Percentiles rank a stretch among this genome's conserved stretches.
Evolutionary conservation across 345 rosid genomes (phyloP).

Genomic region (Gossypium herbaceum): DNA sequence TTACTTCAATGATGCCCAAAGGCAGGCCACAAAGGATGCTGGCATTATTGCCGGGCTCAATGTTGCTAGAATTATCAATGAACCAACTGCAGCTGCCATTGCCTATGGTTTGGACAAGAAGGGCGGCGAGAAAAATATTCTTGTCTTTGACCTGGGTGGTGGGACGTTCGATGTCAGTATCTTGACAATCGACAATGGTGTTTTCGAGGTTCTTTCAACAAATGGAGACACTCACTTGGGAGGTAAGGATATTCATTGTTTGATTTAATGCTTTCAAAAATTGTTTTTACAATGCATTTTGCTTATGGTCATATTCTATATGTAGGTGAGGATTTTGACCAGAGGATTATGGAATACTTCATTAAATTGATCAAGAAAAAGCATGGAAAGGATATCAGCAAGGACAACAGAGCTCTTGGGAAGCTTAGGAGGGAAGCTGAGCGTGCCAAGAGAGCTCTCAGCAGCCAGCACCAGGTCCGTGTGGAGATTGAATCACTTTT

Average conservation of each 20-base stretch:
- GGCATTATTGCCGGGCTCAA: slow-evolving; percentile 91
- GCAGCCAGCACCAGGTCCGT: slow-evolving; percentile 99
- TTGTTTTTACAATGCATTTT: neutral
- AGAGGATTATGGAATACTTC: slow-evolving; percentile 94
- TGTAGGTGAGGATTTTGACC: slow-evolving; percentile 96
- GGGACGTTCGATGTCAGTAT: slow-evolving; percentile 99
- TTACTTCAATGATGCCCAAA: slow-evolving; percentile 96
- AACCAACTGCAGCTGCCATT: slow-evolving; percentile 97
- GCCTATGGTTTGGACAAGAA: slow-evolving; percentile 95
- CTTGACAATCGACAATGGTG: slow-evolving; percentile 93
- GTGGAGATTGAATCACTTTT: slow-evolving; percentile 95
- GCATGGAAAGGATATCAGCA: slow-evolving; percentile 95
- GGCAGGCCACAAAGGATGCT: slow-evolving; percentile 98
- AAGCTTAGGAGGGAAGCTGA: slow-evolving; percentile 91
- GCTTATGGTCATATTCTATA: slow-evolving; percentile 13
- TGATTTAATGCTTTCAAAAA: neutral
- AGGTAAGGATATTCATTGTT: slow-evolving; percentile 42
- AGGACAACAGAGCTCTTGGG: slow-evolving; percentile 90
- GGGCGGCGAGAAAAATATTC: slow-evolving; percentile 97
- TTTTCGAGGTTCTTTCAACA: slow-evolving; percentile 94
- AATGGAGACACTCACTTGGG: slow-evolving; percentile 99
- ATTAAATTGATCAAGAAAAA: slow-evolving; percentile 95
- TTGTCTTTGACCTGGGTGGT: slow-evolving; percentile 97
- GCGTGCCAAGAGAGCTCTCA: slow-evolving; percentile 99
- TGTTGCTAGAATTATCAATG: slow-evolving; percentile 93